phyloP scores from a whole-genome alignment of 2,329 filamentous ascomycete species.

The Aureobasidium sp. region DNA sequence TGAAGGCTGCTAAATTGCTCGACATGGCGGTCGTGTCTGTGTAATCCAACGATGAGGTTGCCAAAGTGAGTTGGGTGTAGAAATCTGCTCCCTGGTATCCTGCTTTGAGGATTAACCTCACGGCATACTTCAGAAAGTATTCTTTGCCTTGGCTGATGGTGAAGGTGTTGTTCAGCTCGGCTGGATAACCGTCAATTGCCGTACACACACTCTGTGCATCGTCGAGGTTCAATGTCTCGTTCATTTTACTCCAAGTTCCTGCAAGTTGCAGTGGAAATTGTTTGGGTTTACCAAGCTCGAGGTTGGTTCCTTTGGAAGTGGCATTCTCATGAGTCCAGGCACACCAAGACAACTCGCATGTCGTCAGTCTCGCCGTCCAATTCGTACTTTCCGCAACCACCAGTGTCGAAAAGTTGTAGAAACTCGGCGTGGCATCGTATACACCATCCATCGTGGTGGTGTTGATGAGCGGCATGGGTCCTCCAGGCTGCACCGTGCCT shows the following conservation, averaged over 20 bases:
- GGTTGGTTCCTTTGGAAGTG: background rate
- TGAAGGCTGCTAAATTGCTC: background rate
- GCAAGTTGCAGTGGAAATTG: background rate
- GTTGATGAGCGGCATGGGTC: conserved; percentile 7
- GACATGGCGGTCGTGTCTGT: conserved; percentile 3
- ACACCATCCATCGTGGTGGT: background rate
- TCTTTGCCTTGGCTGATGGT: conserved; percentile 10
- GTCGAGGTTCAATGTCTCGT: background rate
- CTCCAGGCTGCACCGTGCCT: background rate
- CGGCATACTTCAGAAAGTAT: conserved; percentile 6
- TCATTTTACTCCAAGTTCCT: background rate
- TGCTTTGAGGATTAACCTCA: conserved; percentile 4
- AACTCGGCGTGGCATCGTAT: background rate
- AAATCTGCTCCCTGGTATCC: conserved; percentile 8
- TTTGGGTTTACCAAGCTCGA: background rate
- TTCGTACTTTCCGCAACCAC: background rate
- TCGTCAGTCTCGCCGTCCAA: conserved; percentile 6
- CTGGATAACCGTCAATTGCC: background rate
- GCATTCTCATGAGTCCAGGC: background rate
- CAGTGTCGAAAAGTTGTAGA: conserved; percentile 10
- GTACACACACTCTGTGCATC: background rate
- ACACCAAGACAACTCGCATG: background rate
- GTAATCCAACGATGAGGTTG: conserved; percentile 8
- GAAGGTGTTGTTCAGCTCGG: background rate
- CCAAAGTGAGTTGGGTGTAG: conserved; percentile 5